Evolutionary conservation across 352 stramenopile genomes (phyloP), one percentile per base, ranked within the genome.

Genomic region (Phytophthora ramorum): DNA sequence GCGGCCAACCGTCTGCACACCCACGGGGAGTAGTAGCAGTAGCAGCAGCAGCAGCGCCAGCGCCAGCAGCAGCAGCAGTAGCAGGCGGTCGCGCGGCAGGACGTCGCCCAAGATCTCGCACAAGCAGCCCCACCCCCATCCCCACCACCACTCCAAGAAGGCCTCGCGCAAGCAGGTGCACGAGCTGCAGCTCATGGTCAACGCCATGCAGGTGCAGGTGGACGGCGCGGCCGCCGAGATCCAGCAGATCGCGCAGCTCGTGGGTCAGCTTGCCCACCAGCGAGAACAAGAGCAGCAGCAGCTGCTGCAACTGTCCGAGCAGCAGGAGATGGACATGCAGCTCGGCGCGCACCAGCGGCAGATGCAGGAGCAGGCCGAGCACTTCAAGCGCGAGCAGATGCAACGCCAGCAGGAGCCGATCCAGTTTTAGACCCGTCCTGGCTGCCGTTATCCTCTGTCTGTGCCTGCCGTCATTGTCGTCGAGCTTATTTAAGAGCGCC

Each of bases 141-240:
- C 22, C n/a, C 4, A 7, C 37, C 54, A 59, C 35, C 69, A 72
- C 48, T 48, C 51, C 28, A 76, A 76, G 24, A 71, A 68, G 53
- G 58, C 63, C n/a, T 72, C 60, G 28, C 64, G 65, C 24, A 70
- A 69, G 48, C 56, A 76, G 34, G 63, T 76, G 49, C 69, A 73
- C 44, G 63, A 73, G 54, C 64, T 76, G 16, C 69, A 76, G 28
- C 44, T 13, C 20, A 76, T 67, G 43, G 69, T 76, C 17, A 59
- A 73, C 38, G 37, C 32, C 44, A 76, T 76, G 69, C 69, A 76
- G 26, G 51, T 56, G 40, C 69, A 76, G 45, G 63, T 76, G 19
- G 30, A 72, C 41, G 57, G 58, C 20, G 69, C 69, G 2, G 53
- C 58, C 37, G 54, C 53, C 28, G 69, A 73, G 48, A 70, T 73